Evolutionary conservation across 176 grass and related monocot species (phyloP).

Genomic region (Carex kokanica): DNA sequence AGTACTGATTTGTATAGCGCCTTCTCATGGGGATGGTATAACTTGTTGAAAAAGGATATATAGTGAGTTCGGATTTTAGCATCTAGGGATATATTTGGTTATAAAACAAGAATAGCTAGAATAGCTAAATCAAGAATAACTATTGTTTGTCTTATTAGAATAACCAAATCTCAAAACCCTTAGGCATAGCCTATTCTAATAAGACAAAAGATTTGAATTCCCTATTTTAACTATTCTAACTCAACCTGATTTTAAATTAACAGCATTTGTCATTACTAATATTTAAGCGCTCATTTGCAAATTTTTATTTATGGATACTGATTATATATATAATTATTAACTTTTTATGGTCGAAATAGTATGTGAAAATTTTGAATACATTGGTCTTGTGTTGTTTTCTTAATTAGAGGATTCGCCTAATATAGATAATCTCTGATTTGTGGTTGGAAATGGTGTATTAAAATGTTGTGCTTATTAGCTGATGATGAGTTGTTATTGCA

Average conservation of each 20-base stretch:
- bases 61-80: background rate
- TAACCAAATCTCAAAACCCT: too few relatives aligned
- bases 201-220: too few relatives aligned
- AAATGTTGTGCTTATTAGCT: background rate
- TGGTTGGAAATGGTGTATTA: background rate
- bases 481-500: constrained; percentile 17
- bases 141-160: too few relatives aligned
- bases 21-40: background rate
- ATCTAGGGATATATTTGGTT: too few relatives aligned
- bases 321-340: background rate
- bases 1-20: background rate
- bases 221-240: too few relatives aligned
- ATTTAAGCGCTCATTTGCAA: background rate
- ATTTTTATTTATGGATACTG: background rate
- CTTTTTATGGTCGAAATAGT: background rate
- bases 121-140: too few relatives aligned
- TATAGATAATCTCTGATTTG: background rate
- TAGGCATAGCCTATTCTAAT: too few relatives aligned
- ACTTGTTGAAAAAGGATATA: background rate
- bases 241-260: background rate
- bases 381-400: background rate
- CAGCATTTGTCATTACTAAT: background rate
- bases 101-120: too few relatives aligned
- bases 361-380: background rate
- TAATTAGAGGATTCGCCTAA: background rate